Evolutionary conservation across 768 basidiomycete species (phyloP).

Genomic region (Boletus rubescentipes): DNA sequence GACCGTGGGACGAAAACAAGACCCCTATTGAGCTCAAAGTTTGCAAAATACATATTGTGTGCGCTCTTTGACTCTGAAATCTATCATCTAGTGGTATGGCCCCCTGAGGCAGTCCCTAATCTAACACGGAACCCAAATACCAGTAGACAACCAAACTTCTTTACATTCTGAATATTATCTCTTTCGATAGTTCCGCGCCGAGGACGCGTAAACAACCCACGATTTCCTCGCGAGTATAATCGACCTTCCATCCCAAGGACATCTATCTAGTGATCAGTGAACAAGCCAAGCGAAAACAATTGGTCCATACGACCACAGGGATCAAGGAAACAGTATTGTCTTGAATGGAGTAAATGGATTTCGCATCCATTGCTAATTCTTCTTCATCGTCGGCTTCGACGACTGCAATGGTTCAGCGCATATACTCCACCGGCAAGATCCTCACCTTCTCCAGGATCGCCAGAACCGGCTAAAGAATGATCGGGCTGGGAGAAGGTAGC

Average conservation of each 20-base stretch:
- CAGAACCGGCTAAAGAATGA: constrained; percentile 43
- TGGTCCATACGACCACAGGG: constrained; percentile 25
- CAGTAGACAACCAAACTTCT: neutral
- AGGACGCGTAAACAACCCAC: constrained; percentile 44
- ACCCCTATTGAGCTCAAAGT: neutral
- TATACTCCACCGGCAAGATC: neutral
- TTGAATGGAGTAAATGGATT: constrained; percentile 25
- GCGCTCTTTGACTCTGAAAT: neutral
- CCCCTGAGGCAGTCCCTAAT: neutral
- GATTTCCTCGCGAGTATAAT: constrained; percentile 35
- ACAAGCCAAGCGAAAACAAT: neutral
- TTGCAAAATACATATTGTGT: neutral
- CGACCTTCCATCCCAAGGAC: constrained; percentile 29
- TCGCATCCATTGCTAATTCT: constrained; percentile 20
- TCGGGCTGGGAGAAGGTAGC: constrained; percentile 67
- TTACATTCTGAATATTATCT: constrained; percentile 38
- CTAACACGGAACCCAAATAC: neutral
- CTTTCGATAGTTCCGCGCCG: constrained; percentile 42
- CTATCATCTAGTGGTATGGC: neutral
- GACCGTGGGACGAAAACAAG: constrained; percentile 5
- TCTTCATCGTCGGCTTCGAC: constrained; percentile 15
- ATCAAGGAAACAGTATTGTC: constrained; percentile 21
- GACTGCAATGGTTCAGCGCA: constrained; percentile 17
- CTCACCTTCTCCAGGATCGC: constrained; percentile 30
- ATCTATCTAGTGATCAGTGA: constrained; percentile 15